These are phyloP conservation scores for Boletus smithii DNA, from an alignment of 1,284 basidiomycete species.

Conservation along the genomic window DNA sequence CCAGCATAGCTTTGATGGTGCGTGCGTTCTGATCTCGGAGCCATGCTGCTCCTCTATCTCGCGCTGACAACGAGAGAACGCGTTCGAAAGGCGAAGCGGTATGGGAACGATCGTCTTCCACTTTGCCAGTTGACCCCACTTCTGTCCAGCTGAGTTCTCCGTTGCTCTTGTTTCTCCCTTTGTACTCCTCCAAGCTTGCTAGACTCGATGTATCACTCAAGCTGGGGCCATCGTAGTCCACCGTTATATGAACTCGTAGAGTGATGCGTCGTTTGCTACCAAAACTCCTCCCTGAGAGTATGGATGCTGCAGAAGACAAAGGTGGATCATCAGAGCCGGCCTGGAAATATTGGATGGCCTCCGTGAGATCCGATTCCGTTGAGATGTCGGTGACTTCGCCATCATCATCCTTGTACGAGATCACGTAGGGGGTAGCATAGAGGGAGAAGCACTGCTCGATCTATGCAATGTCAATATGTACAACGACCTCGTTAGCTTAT, in stretches of 20 bases:
- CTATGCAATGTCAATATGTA: slow-evolving; percentile 38
- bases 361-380: slow-evolving; percentile 72
- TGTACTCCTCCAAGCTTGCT: slow-evolving; percentile 71
- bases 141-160: slow-evolving; percentile 58
- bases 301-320: slow-evolving; percentile 66
- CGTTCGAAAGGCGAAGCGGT: slow-evolving; percentile 40
- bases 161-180: slow-evolving; percentile 54
- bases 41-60: slow-evolving; percentile 76
- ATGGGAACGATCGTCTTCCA: slow-evolving; percentile 54
- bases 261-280: slow-evolving; percentile 70
- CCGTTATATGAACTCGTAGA: slow-evolving; percentile 67
- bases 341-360: slow-evolving; percentile 83
- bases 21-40: slow-evolving; percentile 76
- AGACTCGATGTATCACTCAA: slow-evolving; percentile 83
- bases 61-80: slow-evolving; percentile 43
- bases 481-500: not conserved
- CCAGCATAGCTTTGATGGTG: slow-evolving; percentile 55
- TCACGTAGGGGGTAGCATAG: slow-evolving; percentile 62
- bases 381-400: slow-evolving; percentile 69
- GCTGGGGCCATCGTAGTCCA: slow-evolving; percentile 89
- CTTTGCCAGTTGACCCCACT: slow-evolving; percentile 37
- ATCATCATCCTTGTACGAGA: slow-evolving; percentile 86
- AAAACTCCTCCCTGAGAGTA: slow-evolving; percentile 69
- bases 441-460: slow-evolving; percentile 81
- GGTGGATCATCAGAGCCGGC: slow-evolving; percentile 66